Conservation (phyloP, 192 early-diverging fungal genomes). For the Entophlyctis helioformis region DNA sequence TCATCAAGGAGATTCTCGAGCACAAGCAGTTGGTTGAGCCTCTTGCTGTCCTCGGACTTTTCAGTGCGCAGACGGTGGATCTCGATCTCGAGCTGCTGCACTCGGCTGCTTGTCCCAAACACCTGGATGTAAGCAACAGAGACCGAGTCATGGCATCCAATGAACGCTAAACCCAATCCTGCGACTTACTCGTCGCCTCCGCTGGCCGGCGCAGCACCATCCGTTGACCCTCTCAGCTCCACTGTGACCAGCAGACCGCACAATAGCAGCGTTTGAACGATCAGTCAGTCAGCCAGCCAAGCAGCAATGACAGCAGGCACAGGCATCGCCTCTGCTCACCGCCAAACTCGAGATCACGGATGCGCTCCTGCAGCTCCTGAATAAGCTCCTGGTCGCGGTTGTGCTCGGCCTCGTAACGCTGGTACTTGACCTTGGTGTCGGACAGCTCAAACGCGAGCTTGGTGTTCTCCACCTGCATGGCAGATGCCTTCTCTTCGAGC, state of each 20-base stretch:
- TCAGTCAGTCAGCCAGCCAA: not conserved
- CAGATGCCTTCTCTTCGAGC: slow-evolving; percentile 61
- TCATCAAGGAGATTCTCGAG: slow-evolving; percentile 54
- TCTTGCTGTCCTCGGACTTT: slow-evolving; percentile 5
- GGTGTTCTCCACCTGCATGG: slow-evolving; percentile 56
- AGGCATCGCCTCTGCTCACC: slow-evolving; percentile 23
- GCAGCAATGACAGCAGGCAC: not conserved
- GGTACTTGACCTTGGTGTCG: slow-evolving; percentile 44
- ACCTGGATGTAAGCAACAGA: not conserved
- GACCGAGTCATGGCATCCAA: not conserved
- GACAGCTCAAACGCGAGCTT: slow-evolving; percentile 60
- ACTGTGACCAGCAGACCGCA: not conserved
- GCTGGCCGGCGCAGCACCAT: not conserved
- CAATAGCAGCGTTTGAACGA: not conserved
- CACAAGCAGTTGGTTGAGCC: slow-evolving; percentile 22
- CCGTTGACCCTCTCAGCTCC: not conserved
- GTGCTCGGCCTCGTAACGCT: slow-evolving; percentile 50
- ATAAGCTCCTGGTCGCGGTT: slow-evolving; percentile 65
- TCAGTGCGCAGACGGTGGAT: slow-evolving; percentile 19
- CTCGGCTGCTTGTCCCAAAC: slow-evolving; percentile 24
- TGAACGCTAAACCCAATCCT: not conserved
- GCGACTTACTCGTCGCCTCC: not conserved
- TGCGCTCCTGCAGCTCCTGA: slow-evolving; percentile 59
- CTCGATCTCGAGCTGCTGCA: slow-evolving; percentile 52
- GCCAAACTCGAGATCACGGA: slow-evolving; percentile 70